Evolutionary conservation across 1,139 yeast genomes (phyloP).

Genomic region (Yamadazyma jaroonii): DNA sequence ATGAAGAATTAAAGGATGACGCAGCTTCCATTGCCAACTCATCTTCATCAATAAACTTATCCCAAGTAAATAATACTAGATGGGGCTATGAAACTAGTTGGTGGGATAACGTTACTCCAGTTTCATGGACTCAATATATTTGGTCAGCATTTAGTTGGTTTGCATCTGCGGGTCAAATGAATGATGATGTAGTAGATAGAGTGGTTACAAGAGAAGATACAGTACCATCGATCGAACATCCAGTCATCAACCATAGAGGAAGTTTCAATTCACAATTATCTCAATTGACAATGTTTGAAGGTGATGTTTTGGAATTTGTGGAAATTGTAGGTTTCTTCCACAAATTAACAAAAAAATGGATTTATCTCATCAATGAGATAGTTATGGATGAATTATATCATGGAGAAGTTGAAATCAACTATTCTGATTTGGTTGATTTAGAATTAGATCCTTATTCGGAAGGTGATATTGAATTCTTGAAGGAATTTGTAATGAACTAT

Average conservation of each 20-base stretch:
- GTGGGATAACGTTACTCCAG: slow-evolving; percentile 53
- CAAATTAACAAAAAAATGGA: slow-evolving; percentile 46
- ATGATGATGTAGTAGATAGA: slow-evolving; percentile 8
- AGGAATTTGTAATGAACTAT: slow-evolving; percentile 42
- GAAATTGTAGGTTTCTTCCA: slow-evolving; percentile 56
- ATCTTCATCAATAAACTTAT: not conserved
- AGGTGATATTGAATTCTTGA: slow-evolving; percentile 56
- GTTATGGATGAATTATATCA: slow-evolving; percentile 27
- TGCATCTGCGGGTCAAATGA: slow-evolving; percentile 74
- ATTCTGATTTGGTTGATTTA: slow-evolving; percentile 63
- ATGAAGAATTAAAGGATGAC: slow-evolving; percentile 21
- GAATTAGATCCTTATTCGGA: slow-evolving; percentile 70
- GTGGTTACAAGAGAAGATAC: not conserved
- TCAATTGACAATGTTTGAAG: not conserved
- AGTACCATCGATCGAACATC: not conserved
- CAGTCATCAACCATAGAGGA: not conserved
- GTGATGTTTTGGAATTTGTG: slow-evolving; percentile 14
- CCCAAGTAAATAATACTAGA: not conserved
- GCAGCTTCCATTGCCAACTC: slow-evolving; percentile 2
- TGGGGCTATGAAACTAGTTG: slow-evolving; percentile 31
- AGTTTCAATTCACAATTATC: slow-evolving; percentile 3
- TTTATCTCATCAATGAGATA: slow-evolving; percentile 36
- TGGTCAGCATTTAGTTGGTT: slow-evolving; percentile 81
- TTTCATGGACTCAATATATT: slow-evolving; percentile 61
- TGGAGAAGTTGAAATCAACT: slow-evolving; percentile 33